Conservation (phyloP, 2,329 filamentous ascomycete species). For the Claviceps sp. region DNA sequence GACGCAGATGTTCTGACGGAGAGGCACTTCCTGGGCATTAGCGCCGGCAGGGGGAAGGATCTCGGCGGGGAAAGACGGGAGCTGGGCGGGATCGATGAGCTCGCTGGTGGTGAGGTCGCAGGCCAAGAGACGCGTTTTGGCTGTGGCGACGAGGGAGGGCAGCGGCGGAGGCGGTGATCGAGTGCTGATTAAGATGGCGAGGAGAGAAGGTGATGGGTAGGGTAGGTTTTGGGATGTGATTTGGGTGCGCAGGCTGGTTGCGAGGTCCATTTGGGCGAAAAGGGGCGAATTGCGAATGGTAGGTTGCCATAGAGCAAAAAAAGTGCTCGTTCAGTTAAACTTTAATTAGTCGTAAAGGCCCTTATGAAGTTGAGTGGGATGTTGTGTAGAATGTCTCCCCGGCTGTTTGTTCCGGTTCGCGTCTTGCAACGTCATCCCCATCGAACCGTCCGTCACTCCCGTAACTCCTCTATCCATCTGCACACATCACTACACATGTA, state of each 20-base stretch:
- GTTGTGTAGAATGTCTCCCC: background rate
- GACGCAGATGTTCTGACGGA: constrained; percentile 53
- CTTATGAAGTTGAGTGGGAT: too few relatives aligned
- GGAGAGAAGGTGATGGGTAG: constrained; percentile 41
- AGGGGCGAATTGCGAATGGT: too few relatives aligned
- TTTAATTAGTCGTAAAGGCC: too few relatives aligned
- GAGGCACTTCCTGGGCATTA: constrained; percentile 36
- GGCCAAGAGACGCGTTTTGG: constrained; percentile 65
- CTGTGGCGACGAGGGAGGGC: constrained; percentile 62
- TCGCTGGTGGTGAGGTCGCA: constrained; percentile 53
- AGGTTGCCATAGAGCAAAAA: too few relatives aligned
- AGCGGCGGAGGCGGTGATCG: constrained; percentile 47
- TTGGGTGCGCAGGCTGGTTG: constrained; percentile 21
- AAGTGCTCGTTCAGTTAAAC: too few relatives aligned
- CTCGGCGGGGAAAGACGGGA: constrained; percentile 36
- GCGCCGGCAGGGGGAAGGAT: constrained; percentile 32
- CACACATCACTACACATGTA: background rate
- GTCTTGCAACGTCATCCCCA: background rate
- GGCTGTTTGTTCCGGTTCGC: background rate
- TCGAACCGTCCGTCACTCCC: background rate
- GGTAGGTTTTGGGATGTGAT: constrained; percentile 42
- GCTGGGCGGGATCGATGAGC: constrained; percentile 29
- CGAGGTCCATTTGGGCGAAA: constrained; percentile 10
- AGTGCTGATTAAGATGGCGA: constrained; percentile 46
- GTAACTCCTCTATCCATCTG: background rate